Base-by-base conservation (phyloP, 208 protist species). In the Trypanosomatidae sp. region DNA sequence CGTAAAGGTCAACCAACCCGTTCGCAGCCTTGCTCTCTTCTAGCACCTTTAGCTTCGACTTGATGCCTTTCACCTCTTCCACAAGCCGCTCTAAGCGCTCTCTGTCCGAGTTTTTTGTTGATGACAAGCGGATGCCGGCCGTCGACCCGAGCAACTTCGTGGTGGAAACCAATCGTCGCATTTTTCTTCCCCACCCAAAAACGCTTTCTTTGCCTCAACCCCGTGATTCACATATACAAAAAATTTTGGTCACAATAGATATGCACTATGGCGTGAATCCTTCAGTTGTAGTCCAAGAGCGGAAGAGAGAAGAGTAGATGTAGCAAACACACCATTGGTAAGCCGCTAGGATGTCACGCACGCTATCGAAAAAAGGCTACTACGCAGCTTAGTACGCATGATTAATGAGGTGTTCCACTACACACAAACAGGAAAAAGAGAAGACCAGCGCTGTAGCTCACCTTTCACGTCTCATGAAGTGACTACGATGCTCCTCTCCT, bases 21-120 rank as follows among this genome's bases (percentile, higher is more conserved):
- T 96, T 79, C 0, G 89, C 62, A 36, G 79, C 71, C 41, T 86
- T 82, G 53, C 66, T 88, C 19, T 92, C 90, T 55, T 96, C 89
- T 53, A 92, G 76, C 15, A 64, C 69, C 22, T 80, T 76, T 56
- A 95, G 72, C 50, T 78, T 85, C 22, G 76, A 74, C 43, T 84
- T 74, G 10, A 95, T 69, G 13, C 46, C 62, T 25, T 71, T 68
- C 36, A 95, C 50, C 36, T 88, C 76, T 55, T 74, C 69, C 4
- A 55, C 47, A 33, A 84, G 36, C 12, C 58, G 52, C 47, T 77
- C 64, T 13, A 82, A 17, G 13, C 68, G 73, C 49, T 65, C 72
- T 9, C 33, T 73, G 36, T 65, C 66, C 12, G 67, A 55, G n/a
- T 28, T 64, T 39, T 65, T 69, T 9, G 65, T 59, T 2, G 69